These are phyloP conservation scores for Mytilinidion resinicola DNA, from an alignment of 495 filamentous ascomycete genomes.

Conservation along the genomic window DNA sequence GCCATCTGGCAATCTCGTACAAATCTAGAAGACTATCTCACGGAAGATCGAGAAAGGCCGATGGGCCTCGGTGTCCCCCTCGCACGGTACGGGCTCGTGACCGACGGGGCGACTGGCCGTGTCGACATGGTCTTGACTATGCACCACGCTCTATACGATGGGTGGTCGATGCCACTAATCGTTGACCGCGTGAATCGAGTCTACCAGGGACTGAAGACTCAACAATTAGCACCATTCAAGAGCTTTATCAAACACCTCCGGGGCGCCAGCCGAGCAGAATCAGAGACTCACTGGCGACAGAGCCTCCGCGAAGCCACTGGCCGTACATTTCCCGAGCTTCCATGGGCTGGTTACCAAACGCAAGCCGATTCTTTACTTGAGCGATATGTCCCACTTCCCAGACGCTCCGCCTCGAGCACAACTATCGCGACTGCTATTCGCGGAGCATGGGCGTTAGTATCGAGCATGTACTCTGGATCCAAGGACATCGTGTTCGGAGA, in stretches of 20 bases:
- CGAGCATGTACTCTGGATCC: conserved; percentile 4
- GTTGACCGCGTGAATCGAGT: conserved; percentile 29
- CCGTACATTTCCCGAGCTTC: conserved; percentile 53
- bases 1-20: conserved; percentile 42
- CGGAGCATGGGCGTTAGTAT: conserved; percentile 54
- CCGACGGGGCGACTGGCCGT: conserved; percentile 30
- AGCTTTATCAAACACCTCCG: conserved; percentile 43
- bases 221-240: conserved; percentile 33
- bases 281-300: conserved; percentile 42
- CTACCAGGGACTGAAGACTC: conserved; percentile 25
- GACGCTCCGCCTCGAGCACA: conserved; percentile 36
- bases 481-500: conserved; percentile 39
- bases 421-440: conserved; percentile 56
- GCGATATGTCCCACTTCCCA: conserved; percentile 43
- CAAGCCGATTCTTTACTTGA: conserved; percentile 48
- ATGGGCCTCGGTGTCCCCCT: conserved; percentile 52
- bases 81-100: conserved; percentile 49
- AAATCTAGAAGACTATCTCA: conserved; percentile 44
- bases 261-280: conserved; percentile 35
- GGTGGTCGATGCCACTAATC: conserved; percentile 27
- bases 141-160: conserved; percentile 29
- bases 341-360: conserved; percentile 49
- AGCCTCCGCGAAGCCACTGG: conserved; percentile 47
- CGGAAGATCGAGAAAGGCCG: conserved; percentile 37
- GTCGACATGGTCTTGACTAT: conserved; percentile 15